These are phyloP conservation scores for Corymbia maculata DNA, from an alignment of 345 rosid species.

Conservation along the genomic window DNA sequence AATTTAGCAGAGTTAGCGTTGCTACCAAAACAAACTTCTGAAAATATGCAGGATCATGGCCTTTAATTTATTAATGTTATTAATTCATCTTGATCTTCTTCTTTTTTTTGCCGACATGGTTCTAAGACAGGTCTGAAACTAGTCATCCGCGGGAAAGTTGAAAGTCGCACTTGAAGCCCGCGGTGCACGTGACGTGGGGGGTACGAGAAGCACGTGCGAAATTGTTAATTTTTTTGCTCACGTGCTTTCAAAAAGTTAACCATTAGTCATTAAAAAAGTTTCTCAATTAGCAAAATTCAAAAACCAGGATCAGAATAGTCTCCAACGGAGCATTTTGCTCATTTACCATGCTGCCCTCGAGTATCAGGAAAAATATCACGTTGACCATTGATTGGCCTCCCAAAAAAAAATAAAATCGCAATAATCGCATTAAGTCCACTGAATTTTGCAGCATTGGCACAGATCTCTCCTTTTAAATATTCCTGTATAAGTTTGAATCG, in stretches of 20 bases:
- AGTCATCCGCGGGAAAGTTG: background rate
- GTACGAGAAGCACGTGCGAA: background rate
- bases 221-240: background rate
- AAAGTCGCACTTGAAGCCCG: background rate
- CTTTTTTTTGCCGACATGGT: background rate
- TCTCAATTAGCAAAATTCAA: background rate
- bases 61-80: too few relatives aligned
- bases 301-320: background rate
- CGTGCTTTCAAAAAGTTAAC: background rate
- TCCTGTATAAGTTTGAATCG: background rate
- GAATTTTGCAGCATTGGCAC: background rate
- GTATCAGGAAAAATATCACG: background rate
- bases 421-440: background rate
- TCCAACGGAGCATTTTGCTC: background rate
- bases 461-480: background rate
- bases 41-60: background rate
- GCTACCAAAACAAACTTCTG: background rate
- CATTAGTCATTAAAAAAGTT: background rate
- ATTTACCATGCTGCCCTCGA: background rate
- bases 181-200: background rate
- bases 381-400: background rate
- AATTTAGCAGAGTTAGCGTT: background rate
- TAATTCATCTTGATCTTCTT: too few relatives aligned
- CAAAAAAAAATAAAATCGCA: background rate
- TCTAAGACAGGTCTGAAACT: background rate